Percentiles rank a stretch among this genome's conserved stretches.
Evolutionary conservation across 1,284 basidiomycete species (phyloP).

Genomic region (Sanghuangporus baumii): DNA sequence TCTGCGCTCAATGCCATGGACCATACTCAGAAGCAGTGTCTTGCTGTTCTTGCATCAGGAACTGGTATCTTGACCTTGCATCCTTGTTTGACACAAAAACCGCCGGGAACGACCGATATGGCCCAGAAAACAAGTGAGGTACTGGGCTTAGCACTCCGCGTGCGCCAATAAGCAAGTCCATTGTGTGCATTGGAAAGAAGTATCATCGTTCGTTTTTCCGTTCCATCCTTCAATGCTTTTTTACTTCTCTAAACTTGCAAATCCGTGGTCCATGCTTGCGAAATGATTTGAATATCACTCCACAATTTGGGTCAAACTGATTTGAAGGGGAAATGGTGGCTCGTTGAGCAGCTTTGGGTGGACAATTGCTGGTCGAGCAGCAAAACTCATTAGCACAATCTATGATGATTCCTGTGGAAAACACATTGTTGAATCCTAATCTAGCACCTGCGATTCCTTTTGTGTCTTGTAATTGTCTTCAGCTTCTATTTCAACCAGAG

Average conservation of each 20-base stretch:
- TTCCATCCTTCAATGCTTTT: not conserved
- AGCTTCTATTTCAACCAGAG: too few species aligned
- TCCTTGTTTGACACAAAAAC: too few species aligned
- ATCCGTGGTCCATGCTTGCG: slow-evolving; percentile 66
- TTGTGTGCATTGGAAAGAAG: slow-evolving; percentile 71
- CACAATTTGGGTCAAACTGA: slow-evolving; percentile 83
- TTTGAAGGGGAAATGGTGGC: slow-evolving; percentile 96
- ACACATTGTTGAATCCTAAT: slow-evolving; percentile 44
- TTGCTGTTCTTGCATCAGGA: too few species aligned
- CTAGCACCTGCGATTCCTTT: too few species aligned
- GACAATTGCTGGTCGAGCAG: slow-evolving; percentile 79
- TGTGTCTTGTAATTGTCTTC: too few species aligned
- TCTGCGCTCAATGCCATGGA: too few species aligned
- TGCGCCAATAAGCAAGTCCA: slow-evolving; percentile 74
- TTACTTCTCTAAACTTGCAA: not conserved
- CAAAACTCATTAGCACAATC: slow-evolving; percentile 34
- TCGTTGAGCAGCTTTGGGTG: slow-evolving; percentile 94
- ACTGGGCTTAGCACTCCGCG: too few species aligned
- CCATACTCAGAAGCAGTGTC: too few species aligned
- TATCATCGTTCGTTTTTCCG: slow-evolving; percentile 49
- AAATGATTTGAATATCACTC: slow-evolving; percentile 79
- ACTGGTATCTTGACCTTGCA: too few species aligned
- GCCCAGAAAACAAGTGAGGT: too few species aligned
- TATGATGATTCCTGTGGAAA: slow-evolving; percentile 24
- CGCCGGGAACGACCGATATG: too few species aligned